Base-by-base conservation (phyloP, 1,139 yeast genomes). In the Candida buenavistaensis region DNA sequence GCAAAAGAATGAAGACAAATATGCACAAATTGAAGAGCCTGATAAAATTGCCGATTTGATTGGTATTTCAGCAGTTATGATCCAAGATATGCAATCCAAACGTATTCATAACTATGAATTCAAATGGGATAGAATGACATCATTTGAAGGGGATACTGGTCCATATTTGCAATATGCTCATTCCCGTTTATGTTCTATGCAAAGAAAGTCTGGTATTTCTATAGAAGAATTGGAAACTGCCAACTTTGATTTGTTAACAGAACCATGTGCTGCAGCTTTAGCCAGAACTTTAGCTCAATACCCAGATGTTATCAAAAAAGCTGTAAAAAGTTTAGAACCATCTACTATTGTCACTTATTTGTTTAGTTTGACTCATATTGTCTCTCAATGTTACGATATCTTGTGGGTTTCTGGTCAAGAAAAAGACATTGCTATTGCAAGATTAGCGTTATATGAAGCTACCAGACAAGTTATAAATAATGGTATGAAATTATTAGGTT, bases 61-160 rank as follows among this genome's bases (percentile, higher is more conserved):
- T 39, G 99, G 98, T 61, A 87, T 92, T 41, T 85, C 97, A 27
- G 97, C 98, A 9, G 96, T 94, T 41, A 90, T 94, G 96, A 86
- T 94, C 55, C 98, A 94, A 72, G 99, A 94, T 64, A 89, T 92
- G 97, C 95, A 88, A 68, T 84, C 96, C 44, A 94, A 94, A 73
- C 85, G 98, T 67, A 79, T 90, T 64, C 89, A 92, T 72, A 90
- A 92, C 68, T 94, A 94, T 68, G 89, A 83, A 52, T 94, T 94
- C 68, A 87, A 89, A 65, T 92, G 98, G 99, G 90, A 86, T 54
- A 86, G 99, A 72, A 92, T 92, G 97, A 76, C 87, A 33, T 88
- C 97, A 5, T 90, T 94, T 50, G 99, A 92, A 73, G 99, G 99
- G 65, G 99, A 92, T 64, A 92, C 99, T 42, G 99, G 99, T 58